Evolutionary conservation across 345 rosid species (phyloP), one percentile per base, ranked within the genome.

Genomic region (Acer yangbiense): DNA sequence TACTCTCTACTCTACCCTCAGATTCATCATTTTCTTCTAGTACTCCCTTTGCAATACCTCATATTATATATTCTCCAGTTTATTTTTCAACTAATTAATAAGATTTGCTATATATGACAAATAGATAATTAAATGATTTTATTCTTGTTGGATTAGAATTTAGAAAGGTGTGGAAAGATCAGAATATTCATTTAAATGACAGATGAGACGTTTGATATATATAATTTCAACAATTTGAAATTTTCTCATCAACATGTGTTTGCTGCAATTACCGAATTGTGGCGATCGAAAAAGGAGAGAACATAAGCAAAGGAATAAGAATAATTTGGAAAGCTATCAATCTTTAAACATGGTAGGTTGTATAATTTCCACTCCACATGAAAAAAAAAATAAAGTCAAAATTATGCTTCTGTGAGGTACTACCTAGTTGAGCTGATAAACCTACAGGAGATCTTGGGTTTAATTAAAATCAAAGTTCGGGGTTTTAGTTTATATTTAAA

Each of bases 1-100:
- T 46, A 21, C 20, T 7, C 77, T 72, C 58, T 76, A 46, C 50
- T 46, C 50, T 46, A 46, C 10, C 79, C 29, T 35, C 5, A 35
- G 39, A 35, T 35, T 35, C 39, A 16, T 35, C 39, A 16, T 52
- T 60, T 44, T 79, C 57, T 65, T 52, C 5, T 64, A 52, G 20
- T 61, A 3, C 16, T 62, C 3, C 66, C 62, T 78, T 73, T 50
- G 60, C 4, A 11, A 2, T 48, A 29, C 2, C 6, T 9, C 46
- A 43, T 1, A 10, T 32, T 43, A 35, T 39, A 7, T 18, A 55
- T 55, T 71, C 74, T 35, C 39, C 62, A 32, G 39, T 32, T 35
- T 35, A 25, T 0, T 18, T 71, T 2, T 27, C 27, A 18, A 50
- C 61, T 48, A 27, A 27, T 50, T 50, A 35, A 13, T 50, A 25